These are phyloP conservation scores for Liquidambar formosana DNA, from an alignment of 164 flowering plant species.

Conservation along the genomic window DNA sequence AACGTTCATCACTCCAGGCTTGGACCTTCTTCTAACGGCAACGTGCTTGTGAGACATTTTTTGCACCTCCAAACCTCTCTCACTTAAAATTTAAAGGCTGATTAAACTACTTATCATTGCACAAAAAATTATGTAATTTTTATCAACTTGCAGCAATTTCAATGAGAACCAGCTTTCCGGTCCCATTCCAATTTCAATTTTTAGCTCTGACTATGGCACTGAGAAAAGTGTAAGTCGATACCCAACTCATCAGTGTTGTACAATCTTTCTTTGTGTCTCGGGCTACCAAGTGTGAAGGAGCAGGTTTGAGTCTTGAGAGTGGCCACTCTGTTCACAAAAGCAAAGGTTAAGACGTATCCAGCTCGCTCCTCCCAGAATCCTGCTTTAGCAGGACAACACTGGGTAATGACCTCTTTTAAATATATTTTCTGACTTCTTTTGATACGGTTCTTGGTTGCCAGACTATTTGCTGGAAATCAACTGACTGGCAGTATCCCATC, in stretches of 20 bases:
- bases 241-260: not conserved
- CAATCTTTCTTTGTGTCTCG: no score
- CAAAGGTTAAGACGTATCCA: no score
- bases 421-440: not conserved
- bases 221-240: constrained; percentile 79
- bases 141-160: constrained; percentile 71
- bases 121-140: not conserved
- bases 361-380: no score
- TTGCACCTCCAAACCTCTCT: not conserved
- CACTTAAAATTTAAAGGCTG: not conserved
- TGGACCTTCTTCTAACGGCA: constrained; percentile 69
- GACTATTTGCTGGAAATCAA: constrained; percentile 82
- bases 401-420: no score
- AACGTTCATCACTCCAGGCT: constrained; percentile 52
- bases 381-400: no score
- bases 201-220: constrained; percentile 73
- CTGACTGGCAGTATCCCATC: constrained; percentile 65
- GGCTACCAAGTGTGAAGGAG: no score
- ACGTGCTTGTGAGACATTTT: constrained; percentile 90
- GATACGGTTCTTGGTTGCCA: constrained; percentile 28
- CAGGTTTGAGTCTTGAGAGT: no score
- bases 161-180: constrained; percentile 88
- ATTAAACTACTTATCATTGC: not conserved
- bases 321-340: not conserved
- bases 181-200: constrained; percentile 61